A percentile compares a stretch with the other conserved stretches of the same genome.
Evolutionary conservation across 1,139 yeast genomes (phyloP).

Genomic region (Scheffersomyces illinoinensis): DNA sequence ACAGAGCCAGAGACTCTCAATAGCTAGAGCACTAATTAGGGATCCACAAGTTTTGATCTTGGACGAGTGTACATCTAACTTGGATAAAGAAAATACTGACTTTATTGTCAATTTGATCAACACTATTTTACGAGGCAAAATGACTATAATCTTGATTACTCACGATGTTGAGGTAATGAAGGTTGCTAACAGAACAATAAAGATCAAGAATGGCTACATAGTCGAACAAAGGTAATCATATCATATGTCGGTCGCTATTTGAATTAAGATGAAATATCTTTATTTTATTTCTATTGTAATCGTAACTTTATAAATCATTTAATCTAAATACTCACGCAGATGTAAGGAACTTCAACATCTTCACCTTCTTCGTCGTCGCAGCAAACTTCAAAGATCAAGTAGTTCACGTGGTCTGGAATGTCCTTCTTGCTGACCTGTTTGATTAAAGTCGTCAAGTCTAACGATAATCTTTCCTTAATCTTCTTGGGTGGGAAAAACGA

Average conservation of each 20-base stretch:
- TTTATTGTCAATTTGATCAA: slow-evolving; percentile 43
- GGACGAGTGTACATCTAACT: slow-evolving; percentile 81
- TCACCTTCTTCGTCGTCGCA: slow-evolving; percentile 92
- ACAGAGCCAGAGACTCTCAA: slow-evolving; percentile 73
- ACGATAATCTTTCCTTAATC: slow-evolving; percentile 68
- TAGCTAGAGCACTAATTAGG: slow-evolving; percentile 71
- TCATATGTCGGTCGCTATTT: neutral
- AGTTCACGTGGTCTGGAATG: slow-evolving; percentile 70
- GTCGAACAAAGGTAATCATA: slow-evolving; percentile 26
- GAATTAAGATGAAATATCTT: neutral
- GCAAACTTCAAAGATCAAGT: slow-evolving; percentile 84
- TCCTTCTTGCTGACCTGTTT: slow-evolving; percentile 84
- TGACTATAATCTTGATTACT: slow-evolving; percentile 55
- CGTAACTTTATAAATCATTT: neutral
- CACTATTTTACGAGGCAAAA: slow-evolving; percentile 27
- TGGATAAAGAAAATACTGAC: slow-evolving; percentile 58
- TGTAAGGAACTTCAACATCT: slow-evolving; percentile 92
- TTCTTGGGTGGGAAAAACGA: slow-evolving; percentile 93
- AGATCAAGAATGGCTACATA: slow-evolving; percentile 45
- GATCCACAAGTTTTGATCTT: slow-evolving; percentile 62
- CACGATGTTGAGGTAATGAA: slow-evolving; percentile 62
- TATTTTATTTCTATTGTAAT: neutral
- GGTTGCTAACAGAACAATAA: slow-evolving; percentile 43
- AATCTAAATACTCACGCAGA: slow-evolving; percentile 50
- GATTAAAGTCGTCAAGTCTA: slow-evolving; percentile 73